Evolutionary conservation across 148 eudicot genomes (phyloP).

Genomic region (Vaccinium macrocarpon): DNA sequence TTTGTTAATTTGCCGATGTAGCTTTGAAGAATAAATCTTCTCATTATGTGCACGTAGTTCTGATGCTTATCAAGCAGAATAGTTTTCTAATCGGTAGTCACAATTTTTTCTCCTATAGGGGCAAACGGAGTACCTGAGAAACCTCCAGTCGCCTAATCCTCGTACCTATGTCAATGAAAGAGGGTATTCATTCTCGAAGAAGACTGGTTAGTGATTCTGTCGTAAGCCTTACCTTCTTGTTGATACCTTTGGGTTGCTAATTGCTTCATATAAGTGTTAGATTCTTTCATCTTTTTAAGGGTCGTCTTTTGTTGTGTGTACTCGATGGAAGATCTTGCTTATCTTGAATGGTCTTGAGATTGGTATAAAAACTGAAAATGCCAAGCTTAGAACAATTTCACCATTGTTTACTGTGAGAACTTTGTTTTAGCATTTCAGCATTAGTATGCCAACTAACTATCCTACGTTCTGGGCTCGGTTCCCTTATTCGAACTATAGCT

Average conservation of each 20-base stretch:
- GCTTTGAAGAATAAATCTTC: background rate
- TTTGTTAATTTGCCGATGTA: slow-evolving; percentile 23
- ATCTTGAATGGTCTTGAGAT: background rate
- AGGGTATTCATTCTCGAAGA: slow-evolving; percentile 77
- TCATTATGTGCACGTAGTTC: background rate
- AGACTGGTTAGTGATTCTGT: slow-evolving; percentile 57
- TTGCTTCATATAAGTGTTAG: background rate
- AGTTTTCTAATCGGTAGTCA: background rate
- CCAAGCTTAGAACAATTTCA: background rate
- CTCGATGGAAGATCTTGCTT: background rate
- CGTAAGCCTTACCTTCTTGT: background rate
- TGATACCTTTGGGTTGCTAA: background rate
- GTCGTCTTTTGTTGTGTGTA: background rate
- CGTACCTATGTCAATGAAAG: slow-evolving; percentile 73
- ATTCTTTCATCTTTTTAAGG: background rate
- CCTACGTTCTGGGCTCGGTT: background rate
- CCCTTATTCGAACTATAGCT: background rate
- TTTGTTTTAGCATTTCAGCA: background rate
- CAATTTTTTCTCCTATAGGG: slow-evolving; percentile 48
- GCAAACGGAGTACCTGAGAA: slow-evolving; percentile 76
- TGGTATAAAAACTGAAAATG: background rate
- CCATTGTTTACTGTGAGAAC: background rate
- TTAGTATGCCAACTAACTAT: background rate
- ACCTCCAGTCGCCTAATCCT: slow-evolving; percentile 71
- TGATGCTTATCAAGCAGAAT: background rate